Conservation (phyloP, 1,284 basidiomycete genomes). For the Marasmius fiardii region DNA sequence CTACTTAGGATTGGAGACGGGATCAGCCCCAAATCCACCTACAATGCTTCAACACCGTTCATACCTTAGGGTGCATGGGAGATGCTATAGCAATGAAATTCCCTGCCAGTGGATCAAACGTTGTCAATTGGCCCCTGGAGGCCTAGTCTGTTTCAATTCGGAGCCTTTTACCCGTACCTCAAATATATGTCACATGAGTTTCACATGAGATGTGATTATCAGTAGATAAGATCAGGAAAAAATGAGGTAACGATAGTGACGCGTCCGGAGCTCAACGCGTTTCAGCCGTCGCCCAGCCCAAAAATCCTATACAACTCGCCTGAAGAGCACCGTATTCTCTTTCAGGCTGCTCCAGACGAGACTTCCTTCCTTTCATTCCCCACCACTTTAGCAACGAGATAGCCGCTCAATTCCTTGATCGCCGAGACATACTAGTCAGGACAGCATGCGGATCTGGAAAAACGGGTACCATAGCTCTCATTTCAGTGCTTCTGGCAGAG, state of each 20-base stretch:
- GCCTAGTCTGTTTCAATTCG: conserved; percentile 36
- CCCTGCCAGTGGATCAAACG: conserved; percentile 76
- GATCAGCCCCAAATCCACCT: too few relatives aligned
- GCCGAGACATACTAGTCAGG: conserved; percentile 7
- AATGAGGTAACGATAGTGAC: background rate
- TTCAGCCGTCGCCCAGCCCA: background rate
- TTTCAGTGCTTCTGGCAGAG: background rate
- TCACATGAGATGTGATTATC: background rate
- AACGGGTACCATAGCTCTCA: conserved; percentile 7
- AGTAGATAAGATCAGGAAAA: background rate
- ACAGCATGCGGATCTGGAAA: conserved; percentile 11
- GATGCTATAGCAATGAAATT: too few relatives aligned
- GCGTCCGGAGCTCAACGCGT: background rate
- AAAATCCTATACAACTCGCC: background rate
- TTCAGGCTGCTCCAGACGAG: background rate
- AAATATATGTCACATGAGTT: background rate
- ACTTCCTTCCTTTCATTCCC: too few relatives aligned
- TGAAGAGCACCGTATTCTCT: background rate
- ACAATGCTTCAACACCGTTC: too few relatives aligned
- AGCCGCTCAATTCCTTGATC: conserved; percentile 3
- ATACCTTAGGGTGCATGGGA: too few relatives aligned
- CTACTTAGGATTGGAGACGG: too few relatives aligned
- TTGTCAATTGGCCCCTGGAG: conserved; percentile 69
- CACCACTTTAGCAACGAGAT: conserved; percentile 7
- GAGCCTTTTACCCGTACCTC: background rate